Conservation (phyloP, 805 yeast species). For the Tetrapisispora fleetii region DNA sequence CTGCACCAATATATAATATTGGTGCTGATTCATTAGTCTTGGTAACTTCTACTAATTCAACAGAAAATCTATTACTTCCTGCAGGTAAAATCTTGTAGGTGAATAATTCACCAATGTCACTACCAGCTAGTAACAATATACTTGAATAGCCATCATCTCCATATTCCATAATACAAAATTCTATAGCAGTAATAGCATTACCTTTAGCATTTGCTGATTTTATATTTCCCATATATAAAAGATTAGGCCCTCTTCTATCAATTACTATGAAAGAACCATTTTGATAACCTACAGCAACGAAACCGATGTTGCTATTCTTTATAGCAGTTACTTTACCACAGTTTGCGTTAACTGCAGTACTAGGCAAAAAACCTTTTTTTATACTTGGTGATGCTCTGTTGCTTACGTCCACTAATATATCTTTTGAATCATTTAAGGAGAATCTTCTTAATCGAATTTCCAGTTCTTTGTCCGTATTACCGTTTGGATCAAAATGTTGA, state of each 20-base stretch:
- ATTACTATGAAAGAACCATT: constrained; percentile 67
- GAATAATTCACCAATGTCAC: constrained; percentile 60
- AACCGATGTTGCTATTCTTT: constrained; percentile 66
- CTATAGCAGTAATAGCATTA: constrained; percentile 44
- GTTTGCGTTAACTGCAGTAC: constrained; percentile 35
- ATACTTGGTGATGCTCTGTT: constrained; percentile 42
- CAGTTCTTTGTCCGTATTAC: constrained; percentile 6
- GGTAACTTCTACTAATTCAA: constrained; percentile 39
- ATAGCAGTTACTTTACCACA: constrained; percentile 49
- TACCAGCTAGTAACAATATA: constrained; percentile 66
- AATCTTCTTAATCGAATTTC: constrained; percentile 21
- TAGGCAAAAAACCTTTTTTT: constrained; percentile 56
- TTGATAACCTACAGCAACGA: constrained; percentile 69
- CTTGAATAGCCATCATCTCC: constrained; percentile 64
- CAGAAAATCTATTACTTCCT: constrained; percentile 50
- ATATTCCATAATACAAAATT: constrained; percentile 62
- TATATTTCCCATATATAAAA: constrained; percentile 38
- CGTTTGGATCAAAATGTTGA: constrained; percentile 31
- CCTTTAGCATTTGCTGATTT: constrained; percentile 20
- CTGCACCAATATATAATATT: constrained; percentile 47
- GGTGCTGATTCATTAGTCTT: constrained; percentile 40
- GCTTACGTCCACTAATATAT: constrained; percentile 37
- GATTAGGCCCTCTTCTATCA: constrained; percentile 74
- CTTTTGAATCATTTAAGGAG: constrained; percentile 12
- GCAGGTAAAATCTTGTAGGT: constrained; percentile 58